Evolutionary conservation across 2,329 filamentous ascomycete species (phyloP), one percentile per base, ranked within the genome.

Genomic region (Pyrenochaeta sp.): DNA sequence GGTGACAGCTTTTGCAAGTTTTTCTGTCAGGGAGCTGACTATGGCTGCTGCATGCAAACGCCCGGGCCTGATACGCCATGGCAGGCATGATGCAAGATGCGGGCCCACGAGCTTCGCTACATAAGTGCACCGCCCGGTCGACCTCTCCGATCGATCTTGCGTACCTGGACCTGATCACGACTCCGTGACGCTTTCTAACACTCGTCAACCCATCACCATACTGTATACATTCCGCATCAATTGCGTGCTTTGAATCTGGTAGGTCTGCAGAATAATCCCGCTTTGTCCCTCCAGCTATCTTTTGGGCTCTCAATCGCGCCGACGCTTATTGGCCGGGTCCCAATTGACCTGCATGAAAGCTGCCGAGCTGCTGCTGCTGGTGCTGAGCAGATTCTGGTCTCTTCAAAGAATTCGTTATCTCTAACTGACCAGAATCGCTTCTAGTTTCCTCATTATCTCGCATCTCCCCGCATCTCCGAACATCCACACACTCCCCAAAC

Each of bases 71-170:
- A n/a, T n/a, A 53, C 49, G 57, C 55, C 51, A 52, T 50, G 56
- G 51, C 54, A 30, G 51, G 41, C 49, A 58, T 60, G 60, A 59
- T 62, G 60, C 60, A 61, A 60, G 31, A 53, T 61, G 61, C 61
- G 60, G 60, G 63, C 61, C 59, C 47, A 50, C 54, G 44, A 47
- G 41, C 36, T 44, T 47, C 28, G 43, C 51, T 63, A 65, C 58
- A 63, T 66, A 66, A 63, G 47, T 48, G 50, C 54, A 38, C 43
- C 50, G 41, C 50, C 55, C 52, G 48, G 48, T 48, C 46, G 43
- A 41, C 44, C 24, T 24, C 23, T 22, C 42, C 39, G 35, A 42
- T 42, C 41, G 23, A 41, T 44, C 39, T 53, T 55, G 57, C 55
- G 53, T 51, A 50, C 45, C 53, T 59, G 55, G 48, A 45, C 44